phyloP scores from a whole-genome alignment of 129 eudicot species.

The Logfia minima region DNA sequence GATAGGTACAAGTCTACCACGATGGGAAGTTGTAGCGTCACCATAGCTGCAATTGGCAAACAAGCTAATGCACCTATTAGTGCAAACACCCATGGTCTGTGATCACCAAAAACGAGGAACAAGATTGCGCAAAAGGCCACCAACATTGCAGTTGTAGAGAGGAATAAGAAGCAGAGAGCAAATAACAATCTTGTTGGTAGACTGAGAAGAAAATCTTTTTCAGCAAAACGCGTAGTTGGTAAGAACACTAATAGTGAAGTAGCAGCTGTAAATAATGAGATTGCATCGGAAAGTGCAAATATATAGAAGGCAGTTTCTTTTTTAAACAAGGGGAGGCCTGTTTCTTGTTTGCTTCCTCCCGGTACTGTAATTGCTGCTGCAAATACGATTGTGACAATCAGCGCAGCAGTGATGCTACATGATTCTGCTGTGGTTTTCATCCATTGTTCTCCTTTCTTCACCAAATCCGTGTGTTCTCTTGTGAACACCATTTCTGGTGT shows the following conservation, averaged over 20 bases:
- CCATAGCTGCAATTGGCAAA: not conserved
- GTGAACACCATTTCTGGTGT: slow-evolving; percentile 19
- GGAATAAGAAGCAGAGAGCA: not conserved
- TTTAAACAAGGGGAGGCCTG: slow-evolving; percentile 4
- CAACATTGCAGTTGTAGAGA: slow-evolving; percentile 11
- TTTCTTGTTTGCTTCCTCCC: slow-evolving; percentile 14
- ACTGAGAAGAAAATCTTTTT: not conserved
- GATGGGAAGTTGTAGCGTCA: slow-evolving; percentile 6
- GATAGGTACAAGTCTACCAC: not conserved
- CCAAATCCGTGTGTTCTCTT: slow-evolving; percentile 18
- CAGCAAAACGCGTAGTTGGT: not conserved
- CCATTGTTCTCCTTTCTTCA: slow-evolving; percentile 35
- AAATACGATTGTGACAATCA: slow-evolving; percentile 32
- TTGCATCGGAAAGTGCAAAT: slow-evolving; percentile 30
- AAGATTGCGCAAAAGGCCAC: not conserved
- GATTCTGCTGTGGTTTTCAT: slow-evolving; percentile 6
- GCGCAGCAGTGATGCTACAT: slow-evolving; percentile 29
- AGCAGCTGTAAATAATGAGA: slow-evolving; percentile 26
- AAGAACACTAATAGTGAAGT: slow-evolving; percentile 24
- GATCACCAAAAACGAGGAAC: not conserved
- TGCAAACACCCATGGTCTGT: slow-evolving; percentile 7
- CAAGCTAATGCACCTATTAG: not conserved
- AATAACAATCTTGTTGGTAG: not conserved
- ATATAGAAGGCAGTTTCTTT: slow-evolving; percentile 10
- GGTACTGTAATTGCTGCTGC: slow-evolving; percentile 33